Percentiles rank a stretch among this genome's conserved stretches.
Evolutionary conservation across 2,329 filamentous ascomycete genomes (phyloP).

Genomic region (Ophiosphaerella herpotricha): DNA sequence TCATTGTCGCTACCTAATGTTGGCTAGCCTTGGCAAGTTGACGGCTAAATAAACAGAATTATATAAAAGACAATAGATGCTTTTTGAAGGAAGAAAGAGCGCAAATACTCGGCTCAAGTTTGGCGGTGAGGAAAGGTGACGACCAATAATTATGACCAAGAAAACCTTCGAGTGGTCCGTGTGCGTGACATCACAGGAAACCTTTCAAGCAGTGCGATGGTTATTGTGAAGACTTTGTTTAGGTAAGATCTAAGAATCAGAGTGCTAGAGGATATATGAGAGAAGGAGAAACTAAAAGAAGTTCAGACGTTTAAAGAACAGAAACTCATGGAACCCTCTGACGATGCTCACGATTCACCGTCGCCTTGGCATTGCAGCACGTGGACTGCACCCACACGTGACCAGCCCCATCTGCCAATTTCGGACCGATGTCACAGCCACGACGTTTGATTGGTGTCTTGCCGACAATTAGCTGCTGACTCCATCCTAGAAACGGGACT

Average conservation of each 20-base stretch:
- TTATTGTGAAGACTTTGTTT: constrained; percentile 6
- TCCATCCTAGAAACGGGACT: not conserved
- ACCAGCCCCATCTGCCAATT: not conserved
- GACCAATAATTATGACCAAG: constrained; percentile 28
- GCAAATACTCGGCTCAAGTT: constrained; percentile 2
- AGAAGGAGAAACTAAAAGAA: constrained; percentile 4
- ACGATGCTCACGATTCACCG: constrained; percentile 18
- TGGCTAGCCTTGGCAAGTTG: not conserved
- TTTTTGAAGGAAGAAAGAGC: not conserved
- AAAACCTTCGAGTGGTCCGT: constrained; percentile 35
- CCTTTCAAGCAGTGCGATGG: constrained; percentile 9
- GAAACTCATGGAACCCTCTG: constrained; percentile 8
- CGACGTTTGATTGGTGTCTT: constrained; percentile 15
- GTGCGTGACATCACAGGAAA: constrained; percentile 34
- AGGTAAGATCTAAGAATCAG: not conserved
- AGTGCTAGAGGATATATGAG: not conserved
- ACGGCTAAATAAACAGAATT: not conserved
- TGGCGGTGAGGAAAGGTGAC: constrained; percentile 25
- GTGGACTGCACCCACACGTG: constrained; percentile 6
- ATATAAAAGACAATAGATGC: not conserved
- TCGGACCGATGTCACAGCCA: constrained; percentile 1
- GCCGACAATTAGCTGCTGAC: constrained; percentile 11
- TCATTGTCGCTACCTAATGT: constrained; percentile 20
- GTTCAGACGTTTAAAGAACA: not conserved
- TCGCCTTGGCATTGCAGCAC: constrained; percentile 14